Evolutionary conservation across 495 filamentous ascomycete genomes (phyloP).

Genomic region (Mytilinidion resinicola): DNA sequence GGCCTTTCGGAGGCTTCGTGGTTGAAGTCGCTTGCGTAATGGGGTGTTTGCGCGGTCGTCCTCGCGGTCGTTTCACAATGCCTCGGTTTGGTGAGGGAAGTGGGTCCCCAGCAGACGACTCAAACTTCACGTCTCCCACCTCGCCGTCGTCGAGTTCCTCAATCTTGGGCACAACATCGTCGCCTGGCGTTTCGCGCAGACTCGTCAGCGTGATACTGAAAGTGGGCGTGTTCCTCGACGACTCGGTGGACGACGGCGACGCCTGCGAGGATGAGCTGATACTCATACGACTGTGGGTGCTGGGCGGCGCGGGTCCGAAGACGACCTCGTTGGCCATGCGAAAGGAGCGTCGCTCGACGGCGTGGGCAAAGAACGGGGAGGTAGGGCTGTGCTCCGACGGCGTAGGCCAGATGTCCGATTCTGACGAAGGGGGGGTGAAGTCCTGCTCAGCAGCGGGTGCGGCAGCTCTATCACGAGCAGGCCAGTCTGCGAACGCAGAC

Average conservation of each 20-base stretch:
- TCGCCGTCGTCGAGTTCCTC: slow-evolving; percentile 35
- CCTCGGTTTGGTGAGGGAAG: slow-evolving; percentile 18
- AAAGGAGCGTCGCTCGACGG: slow-evolving; percentile 1
- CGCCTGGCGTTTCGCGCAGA: slow-evolving; percentile 10
- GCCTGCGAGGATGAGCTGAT: slow-evolving; percentile 33
- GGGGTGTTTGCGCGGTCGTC: slow-evolving; percentile 80
- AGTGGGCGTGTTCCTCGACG: slow-evolving; percentile 28
- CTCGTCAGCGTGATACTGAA: slow-evolving; percentile 13
- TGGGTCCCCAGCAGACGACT: slow-evolving; percentile 17
- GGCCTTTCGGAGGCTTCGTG: slow-evolving; percentile 73
- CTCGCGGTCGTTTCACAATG: slow-evolving; percentile 54
- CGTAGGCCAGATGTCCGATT: background rate
- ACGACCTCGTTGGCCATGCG: slow-evolving; percentile 22
- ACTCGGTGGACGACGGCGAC: slow-evolving; percentile 34
- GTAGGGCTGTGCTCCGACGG: slow-evolving; percentile 8
- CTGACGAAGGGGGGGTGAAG: background rate
- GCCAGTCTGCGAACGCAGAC: slow-evolving; percentile 1
- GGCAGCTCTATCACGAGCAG: background rate
- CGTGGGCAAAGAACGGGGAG: slow-evolving; percentile 6
- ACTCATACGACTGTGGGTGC: slow-evolving; percentile 24
- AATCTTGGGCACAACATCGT: slow-evolving; percentile 33
- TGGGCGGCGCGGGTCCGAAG: slow-evolving; percentile 22
- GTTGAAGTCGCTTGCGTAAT: slow-evolving; percentile 48
- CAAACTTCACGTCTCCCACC: slow-evolving; percentile 24
- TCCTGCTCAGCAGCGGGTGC: background rate